Conservation (phyloP, 2,329 filamentous ascomycete species). For the Colletotrichum sp. region DNA sequence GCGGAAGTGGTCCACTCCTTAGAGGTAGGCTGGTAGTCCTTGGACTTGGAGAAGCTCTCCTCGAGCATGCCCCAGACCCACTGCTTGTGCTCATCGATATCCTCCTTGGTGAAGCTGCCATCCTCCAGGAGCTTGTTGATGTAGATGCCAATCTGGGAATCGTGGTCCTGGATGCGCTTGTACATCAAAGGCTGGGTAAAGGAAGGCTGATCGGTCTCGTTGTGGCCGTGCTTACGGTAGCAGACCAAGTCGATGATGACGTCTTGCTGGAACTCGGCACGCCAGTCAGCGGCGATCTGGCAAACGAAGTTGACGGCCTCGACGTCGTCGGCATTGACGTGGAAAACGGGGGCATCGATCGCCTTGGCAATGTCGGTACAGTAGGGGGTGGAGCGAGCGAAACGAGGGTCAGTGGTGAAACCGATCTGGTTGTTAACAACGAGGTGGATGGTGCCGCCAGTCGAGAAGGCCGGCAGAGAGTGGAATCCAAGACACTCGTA, state of each 20-base stretch:
- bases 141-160: constrained; percentile 88
- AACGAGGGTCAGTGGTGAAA: constrained; percentile 98
- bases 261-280: constrained; percentile 97
- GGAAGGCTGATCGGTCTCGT: constrained; percentile 98
- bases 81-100: constrained; percentile 98
- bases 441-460: constrained; percentile 94
- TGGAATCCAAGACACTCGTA: constrained; percentile 99
- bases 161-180: constrained; percentile 90
- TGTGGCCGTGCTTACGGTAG: constrained; percentile 99
- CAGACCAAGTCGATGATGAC: constrained; percentile 98
- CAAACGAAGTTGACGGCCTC: constrained; percentile 99
- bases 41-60: constrained; percentile 96
- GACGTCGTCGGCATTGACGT: constrained; percentile 98
- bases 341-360: constrained; percentile 97
- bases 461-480: constrained; percentile 93
- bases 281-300: constrained; percentile 96
- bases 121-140: constrained; percentile 89
- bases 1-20: constrained; percentile 99
- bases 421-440: constrained; percentile 99
- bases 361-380: constrained; percentile 99
- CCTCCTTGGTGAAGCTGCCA: constrained; percentile 95
- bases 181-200: constrained; percentile 99
- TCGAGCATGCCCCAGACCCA: constrained; percentile 99
- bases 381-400: constrained; percentile 96
- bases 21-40: constrained; percentile 94